Evolutionary conservation across 768 basidiomycete genomes (phyloP).

Genomic region (Lactifluus rugatus): DNA sequence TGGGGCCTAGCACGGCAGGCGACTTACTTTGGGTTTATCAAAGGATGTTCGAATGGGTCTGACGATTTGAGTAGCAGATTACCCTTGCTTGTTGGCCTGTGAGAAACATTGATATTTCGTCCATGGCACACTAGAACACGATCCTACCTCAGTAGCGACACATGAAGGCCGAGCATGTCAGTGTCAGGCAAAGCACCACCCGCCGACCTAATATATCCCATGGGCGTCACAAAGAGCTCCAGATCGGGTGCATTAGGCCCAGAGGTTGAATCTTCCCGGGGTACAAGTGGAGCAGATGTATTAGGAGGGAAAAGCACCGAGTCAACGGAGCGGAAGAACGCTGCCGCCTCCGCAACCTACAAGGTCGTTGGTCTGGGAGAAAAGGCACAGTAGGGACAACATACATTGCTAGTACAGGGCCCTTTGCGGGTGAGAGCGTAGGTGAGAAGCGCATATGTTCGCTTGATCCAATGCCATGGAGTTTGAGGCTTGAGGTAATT

Average conservation of each 20-base stretch:
- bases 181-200: slow-evolving; percentile 3
- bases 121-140: not conserved
- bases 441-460: slow-evolving; percentile 25
- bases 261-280: slow-evolving; percentile 26
- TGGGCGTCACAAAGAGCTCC: slow-evolving; percentile 26
- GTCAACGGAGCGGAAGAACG: slow-evolving; percentile 44
- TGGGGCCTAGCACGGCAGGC: not conserved
- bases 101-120: not conserved
- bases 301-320: slow-evolving; percentile 34
- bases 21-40: slow-evolving; percentile 36
- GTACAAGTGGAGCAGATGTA: not conserved
- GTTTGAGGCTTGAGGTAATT: slow-evolving; percentile 28
- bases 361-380: not conserved
- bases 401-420: slow-evolving; percentile 45
- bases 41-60: slow-evolving; percentile 33
- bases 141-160: slow-evolving; percentile 26
- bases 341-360: slow-evolving; percentile 38
- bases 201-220: slow-evolving; percentile 22
- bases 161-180: slow-evolving; percentile 23
- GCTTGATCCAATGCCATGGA: not conserved
- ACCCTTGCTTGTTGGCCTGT: slow-evolving; percentile 38
- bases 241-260: slow-evolving; percentile 29
- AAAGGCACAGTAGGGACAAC: slow-evolving; percentile 4
- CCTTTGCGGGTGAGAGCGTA: slow-evolving; percentile 41
- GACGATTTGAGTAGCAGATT: slow-evolving; percentile 32